Evolutionary conservation across 306 rosid species (phyloP), one percentile per base, ranked within the genome.

Genomic region (Pachyrhizus erosus): DNA sequence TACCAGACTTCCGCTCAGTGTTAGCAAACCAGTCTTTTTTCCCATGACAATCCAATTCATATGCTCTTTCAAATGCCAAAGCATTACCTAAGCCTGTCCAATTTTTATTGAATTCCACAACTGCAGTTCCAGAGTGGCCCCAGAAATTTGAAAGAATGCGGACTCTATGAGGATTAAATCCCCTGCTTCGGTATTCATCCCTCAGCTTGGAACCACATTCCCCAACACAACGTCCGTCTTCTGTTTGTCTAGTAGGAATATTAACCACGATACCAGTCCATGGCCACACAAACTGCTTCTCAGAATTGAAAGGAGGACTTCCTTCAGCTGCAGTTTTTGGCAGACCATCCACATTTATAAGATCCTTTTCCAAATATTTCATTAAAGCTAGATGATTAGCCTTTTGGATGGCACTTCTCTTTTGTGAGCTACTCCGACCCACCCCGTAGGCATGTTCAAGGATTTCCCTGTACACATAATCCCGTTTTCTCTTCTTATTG

Each of bases 401-500:
- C 91, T 96, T 96, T 45, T 92, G 95, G 45, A 80, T 84, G 9
- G 86, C 77, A 85, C 89, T 85, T 88, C 98, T 91, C 88, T 92
- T 96, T 17, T 89, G 84, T 26, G 97, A 90, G 76, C 78, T 73
- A 78, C 99, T 96, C 78, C 87, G 94, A 73, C 98, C 97, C 76
- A 96, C 98, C 72, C 94, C 99, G 70, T 94, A 82, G 54, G 99
- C 97, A 89, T 96, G 99, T 76, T 91, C 94, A 74, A 94, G 91
- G 54, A 94, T 84, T 20, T 96, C 99, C 67, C 84, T 91, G 68
- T 84, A 89, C 60, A 68, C 72, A 87, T 80, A 96, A 79, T 83
- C 89, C 46, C 84, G 78, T 79, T 94, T 96, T 80, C 86, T 96
- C 84, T 92, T 91, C 71, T 61, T 91, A 3, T 62, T 89, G 1